These are phyloP conservation scores for Penicillium sp. DNA, from an alignment of 2,329 filamentous ascomycete species.

Conservation along the genomic window DNA sequence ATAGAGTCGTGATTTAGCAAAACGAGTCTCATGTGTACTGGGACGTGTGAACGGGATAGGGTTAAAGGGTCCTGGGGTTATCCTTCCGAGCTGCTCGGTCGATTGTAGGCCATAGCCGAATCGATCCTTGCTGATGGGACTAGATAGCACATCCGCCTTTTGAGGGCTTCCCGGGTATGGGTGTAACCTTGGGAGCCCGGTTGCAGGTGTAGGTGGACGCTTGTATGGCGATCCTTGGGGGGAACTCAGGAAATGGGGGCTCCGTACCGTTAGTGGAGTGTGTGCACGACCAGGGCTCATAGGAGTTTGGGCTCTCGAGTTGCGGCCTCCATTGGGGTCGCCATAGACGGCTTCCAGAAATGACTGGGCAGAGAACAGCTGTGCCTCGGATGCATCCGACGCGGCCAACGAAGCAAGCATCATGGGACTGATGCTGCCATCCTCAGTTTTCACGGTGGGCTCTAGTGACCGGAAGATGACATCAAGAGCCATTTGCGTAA, in stretches of 20 bases:
- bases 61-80: slow-evolving; percentile 12
- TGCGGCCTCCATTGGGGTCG: slow-evolving; percentile 56
- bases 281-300: slow-evolving; percentile 52
- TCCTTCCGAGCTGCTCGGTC: slow-evolving; percentile 13
- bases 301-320: slow-evolving; percentile 64
- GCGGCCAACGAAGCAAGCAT: slow-evolving; percentile 69
- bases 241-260: slow-evolving; percentile 29
- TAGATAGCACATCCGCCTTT: slow-evolving; percentile 3
- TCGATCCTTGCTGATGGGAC: slow-evolving; percentile 8
- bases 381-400: slow-evolving; percentile 76
- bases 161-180: slow-evolving; percentile 12
- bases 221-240: slow-evolving; percentile 18
- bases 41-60: slow-evolving; percentile 27
- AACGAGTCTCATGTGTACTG: slow-evolving; percentile 22
- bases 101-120: slow-evolving; percentile 1
- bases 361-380: slow-evolving; percentile 65
- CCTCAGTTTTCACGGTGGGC: slow-evolving; percentile 62
- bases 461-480: slow-evolving; percentile 79
- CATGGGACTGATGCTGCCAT: slow-evolving; percentile 49
- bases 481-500: slow-evolving; percentile 89
- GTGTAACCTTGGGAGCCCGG: slow-evolving; percentile 8
- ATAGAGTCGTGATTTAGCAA: slow-evolving; percentile 38
- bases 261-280: slow-evolving; percentile 44
- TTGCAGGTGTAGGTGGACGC: slow-evolving; percentile 16
- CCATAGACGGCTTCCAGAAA: slow-evolving; percentile 77